A percentile compares a stretch with the other conserved stretches of the same genome.
Evolutionary conservation across 768 basidiomycete species (phyloP).

Genomic region (Sporobolomyces phaffii): DNA sequence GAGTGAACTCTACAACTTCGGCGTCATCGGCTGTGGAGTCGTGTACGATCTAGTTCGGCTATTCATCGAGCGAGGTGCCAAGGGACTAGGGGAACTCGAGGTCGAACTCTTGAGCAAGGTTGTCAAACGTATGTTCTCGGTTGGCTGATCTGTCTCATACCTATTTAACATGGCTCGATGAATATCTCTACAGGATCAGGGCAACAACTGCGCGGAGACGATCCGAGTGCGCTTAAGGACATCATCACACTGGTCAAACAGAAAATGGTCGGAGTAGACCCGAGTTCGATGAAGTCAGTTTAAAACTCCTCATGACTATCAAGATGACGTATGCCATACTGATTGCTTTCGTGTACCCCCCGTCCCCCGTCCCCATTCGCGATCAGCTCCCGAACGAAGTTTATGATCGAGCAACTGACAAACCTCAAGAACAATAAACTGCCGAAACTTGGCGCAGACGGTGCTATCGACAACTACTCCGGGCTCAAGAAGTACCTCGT

Average conservation of each 20-base stretch:
- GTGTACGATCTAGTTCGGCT: conserved; percentile 81
- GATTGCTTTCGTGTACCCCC: not conserved
- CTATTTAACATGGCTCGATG: too few relatives aligned
- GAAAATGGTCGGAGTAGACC: conserved; percentile 57
- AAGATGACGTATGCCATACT: not conserved
- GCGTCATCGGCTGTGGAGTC: conserved; percentile 80
- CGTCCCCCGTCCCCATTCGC: not conserved
- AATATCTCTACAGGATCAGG: conserved; percentile 67
- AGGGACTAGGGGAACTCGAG: conserved; percentile 62
- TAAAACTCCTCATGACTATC: too few relatives aligned
- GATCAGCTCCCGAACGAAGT: conserved; percentile 74
- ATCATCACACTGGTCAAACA: conserved; percentile 75
- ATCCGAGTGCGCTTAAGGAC: conserved; percentile 84
- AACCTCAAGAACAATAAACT: conserved; percentile 89
- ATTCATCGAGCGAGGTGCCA: conserved; percentile 53
- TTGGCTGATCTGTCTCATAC: too few relatives aligned
- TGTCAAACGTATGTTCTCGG: conserved; percentile 56
- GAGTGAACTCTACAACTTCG: conserved; percentile 92
- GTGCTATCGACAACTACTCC: conserved; percentile 68
- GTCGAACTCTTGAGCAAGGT: conserved; percentile 85
- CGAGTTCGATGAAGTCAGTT: conserved; percentile 54
- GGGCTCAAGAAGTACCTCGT: conserved; percentile 82
- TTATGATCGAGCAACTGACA: conserved; percentile 89
- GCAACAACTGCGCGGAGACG: conserved; percentile 80
- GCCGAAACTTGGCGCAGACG: conserved; percentile 56